Base-by-base conservation (phyloP, 2,329 filamentous ascomycete species). In the Chrysoporthe cubensis region DNA sequence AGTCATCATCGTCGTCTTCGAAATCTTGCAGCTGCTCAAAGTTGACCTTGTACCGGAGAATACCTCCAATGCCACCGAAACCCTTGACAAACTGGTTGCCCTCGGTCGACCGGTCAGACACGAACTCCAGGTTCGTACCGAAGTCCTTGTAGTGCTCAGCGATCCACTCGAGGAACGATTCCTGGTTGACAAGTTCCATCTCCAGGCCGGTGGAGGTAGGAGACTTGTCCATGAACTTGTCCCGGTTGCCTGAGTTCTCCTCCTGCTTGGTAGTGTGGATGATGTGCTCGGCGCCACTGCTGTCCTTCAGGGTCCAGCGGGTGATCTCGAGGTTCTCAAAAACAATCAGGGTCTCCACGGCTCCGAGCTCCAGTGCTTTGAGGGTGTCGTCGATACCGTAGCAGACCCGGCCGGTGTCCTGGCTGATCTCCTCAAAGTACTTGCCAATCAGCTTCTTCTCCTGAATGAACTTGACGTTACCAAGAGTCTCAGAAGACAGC, bases 71-170 rank as follows among this genome's bases (percentile, higher is more conserved):
- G 78, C 96, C 96, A 90, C 96, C 96, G 78, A 99, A 99, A 72
- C 96, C 96, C 85, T 97, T 98, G 77, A 99, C 96, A 82, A 99
- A 99, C 85, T 99, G 96, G 83, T 99, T 99, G 79, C 96, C 96
- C 83, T 99, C 96, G 70, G 93, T 97, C 70, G 95, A 98, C 73
- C 94, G 91, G 80, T 99, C 96, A 61, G 96, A 97, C 72, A 99
- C 96, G 75, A 99, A 99, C 80, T 99, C 96, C 56, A 99, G 88
- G 43, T 90, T 91, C 64, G 96, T 94, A 82, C 96, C 96, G 77
- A 97, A 99, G 78, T 98, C 93, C 81, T 96, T 96, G 87, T 98
- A 98, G 80, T 96, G 93, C 81, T 99, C 96, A 9, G 96, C 96
- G 72, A 99, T 93, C 96, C 96, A 99, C 80, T 99, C 96, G n/a